phyloP scores from a whole-genome alignment of 176 grass and related monocot species.

The Dactylis glomerata region DNA sequence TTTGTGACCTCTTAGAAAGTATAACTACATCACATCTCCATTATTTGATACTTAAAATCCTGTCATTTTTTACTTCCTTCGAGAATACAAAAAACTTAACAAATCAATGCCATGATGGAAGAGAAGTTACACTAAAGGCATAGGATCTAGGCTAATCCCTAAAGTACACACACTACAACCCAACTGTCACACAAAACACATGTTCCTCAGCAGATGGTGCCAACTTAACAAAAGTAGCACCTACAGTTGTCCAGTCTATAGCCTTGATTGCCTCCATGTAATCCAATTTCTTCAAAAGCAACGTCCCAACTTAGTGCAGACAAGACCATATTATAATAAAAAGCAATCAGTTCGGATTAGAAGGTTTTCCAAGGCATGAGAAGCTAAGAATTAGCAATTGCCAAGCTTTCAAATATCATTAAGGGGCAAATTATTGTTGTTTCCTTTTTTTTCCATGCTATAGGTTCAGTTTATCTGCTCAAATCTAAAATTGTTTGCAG shows the following conservation, averaged over 20 bases:
- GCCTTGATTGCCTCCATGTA: not conserved
- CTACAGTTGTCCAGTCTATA: not conserved
- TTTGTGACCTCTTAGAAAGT: not conserved
- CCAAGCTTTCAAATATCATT: not conserved
- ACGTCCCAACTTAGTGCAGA: not conserved
- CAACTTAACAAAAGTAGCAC: not conserved
- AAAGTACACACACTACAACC: not conserved
- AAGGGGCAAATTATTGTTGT: not conserved
- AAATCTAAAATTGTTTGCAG: slow-evolving; percentile 39
- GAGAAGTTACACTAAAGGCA: not conserved
- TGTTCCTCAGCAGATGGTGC: not conserved
- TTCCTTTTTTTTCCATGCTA: not conserved
- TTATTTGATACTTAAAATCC: not conserved
- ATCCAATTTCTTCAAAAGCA: not conserved
- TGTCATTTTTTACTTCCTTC: not conserved
- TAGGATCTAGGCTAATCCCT: not conserved
- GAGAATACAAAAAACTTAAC: not conserved
- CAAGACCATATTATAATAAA: not conserved
- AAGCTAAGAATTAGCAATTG: not conserved
- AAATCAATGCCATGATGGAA: not conserved
- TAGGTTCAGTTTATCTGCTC: slow-evolving; percentile 8
- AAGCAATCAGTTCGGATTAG: not conserved
- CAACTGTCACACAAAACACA: not conserved
- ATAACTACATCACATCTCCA: slow-evolving; percentile 3
- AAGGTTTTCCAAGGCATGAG: not conserved